Evolutionary conservation across 1,284 basidiomycete species (phyloP).

Genomic region (Nidula niveotomentosa): DNA sequence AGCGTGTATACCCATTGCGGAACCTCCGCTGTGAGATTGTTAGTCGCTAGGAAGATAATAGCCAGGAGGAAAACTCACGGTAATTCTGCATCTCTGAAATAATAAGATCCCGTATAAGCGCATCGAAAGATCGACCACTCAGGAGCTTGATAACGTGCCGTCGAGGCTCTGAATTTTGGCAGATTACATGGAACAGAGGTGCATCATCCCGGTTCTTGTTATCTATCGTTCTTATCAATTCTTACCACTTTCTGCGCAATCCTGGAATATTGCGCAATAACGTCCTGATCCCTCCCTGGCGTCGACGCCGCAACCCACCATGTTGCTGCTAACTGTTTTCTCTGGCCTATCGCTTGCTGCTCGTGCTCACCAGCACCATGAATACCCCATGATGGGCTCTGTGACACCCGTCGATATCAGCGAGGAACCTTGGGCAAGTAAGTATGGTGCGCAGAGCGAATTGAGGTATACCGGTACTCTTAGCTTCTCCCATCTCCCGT

Average conservation of each 20-base stretch:
- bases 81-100: constrained; percentile 48
- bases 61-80: constrained; percentile 8
- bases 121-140: too few species aligned
- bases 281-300: not conserved
- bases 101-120: too few species aligned
- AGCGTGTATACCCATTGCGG: constrained; percentile 52
- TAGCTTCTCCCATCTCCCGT: constrained; percentile 59
- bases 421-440: constrained; percentile 13
- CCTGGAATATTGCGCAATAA: not conserved
- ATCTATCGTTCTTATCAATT: not conserved
- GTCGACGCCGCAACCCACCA: not conserved
- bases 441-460: constrained; percentile 23
- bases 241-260: not conserved
- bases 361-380: not conserved
- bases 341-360: not conserved
- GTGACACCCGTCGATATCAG: not conserved
- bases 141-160: too few species aligned
- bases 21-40: constrained; percentile 33
- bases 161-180: too few species aligned
- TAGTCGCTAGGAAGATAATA: too few species aligned
- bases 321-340: not conserved
- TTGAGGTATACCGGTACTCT: constrained; percentile 42
- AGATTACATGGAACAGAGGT: too few species aligned
- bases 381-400: not conserved
- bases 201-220: too few species aligned